phyloP scores from a whole-genome alignment of 352 stramenopile genomes.

The Chrysophaeum taylorii region DNA sequence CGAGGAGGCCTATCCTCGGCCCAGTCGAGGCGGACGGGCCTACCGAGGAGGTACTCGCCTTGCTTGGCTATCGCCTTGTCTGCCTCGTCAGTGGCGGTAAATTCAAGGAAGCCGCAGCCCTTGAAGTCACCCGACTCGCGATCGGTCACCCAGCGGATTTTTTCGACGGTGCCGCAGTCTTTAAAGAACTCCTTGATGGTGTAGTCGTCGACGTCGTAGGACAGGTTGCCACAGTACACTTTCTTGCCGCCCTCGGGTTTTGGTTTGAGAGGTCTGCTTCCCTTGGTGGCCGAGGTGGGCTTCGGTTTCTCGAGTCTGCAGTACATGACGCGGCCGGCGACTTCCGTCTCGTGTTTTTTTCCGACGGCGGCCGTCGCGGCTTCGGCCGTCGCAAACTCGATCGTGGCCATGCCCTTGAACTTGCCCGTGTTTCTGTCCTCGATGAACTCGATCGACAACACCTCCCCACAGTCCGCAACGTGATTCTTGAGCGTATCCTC shows the following conservation, averaged over 20 bases:
- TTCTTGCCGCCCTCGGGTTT: conserved; percentile 29
- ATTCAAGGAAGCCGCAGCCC: conserved; percentile 28
- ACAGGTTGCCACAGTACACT: conserved; percentile 33
- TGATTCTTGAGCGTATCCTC: conserved; percentile 50
- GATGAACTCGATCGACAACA: conserved; percentile 69
- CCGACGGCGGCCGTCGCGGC: conserved; percentile 48
- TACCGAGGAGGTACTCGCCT: conserved; percentile 25
- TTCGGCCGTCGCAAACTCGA: conserved; percentile 50
- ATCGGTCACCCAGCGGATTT: conserved; percentile 26
- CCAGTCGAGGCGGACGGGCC: conserved; percentile 10
- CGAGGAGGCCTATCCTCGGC: conserved; percentile 12
- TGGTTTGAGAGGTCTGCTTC: too few species aligned
- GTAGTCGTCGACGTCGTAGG: conserved; percentile 33
- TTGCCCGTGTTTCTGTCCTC: conserved; percentile 63
- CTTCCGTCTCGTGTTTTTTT: conserved; percentile 40
- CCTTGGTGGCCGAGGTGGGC: too few species aligned
- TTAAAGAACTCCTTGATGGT: conserved; percentile 32
- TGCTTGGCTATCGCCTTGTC: conserved; percentile 22
- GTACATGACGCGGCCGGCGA: conserved; percentile 49
- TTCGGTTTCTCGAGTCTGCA: conserved; percentile 24
- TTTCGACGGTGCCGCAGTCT: conserved; percentile 9
- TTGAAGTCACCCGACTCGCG: conserved; percentile 27
- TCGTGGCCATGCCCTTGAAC: conserved; percentile 62
- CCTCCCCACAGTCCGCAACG: conserved; percentile 31
- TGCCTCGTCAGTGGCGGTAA: conserved; percentile 20